These are phyloP conservation scores for Taphrina flavorubra DNA, from an alignment of 1,139 yeast genomes.

Conservation along the genomic window DNA sequence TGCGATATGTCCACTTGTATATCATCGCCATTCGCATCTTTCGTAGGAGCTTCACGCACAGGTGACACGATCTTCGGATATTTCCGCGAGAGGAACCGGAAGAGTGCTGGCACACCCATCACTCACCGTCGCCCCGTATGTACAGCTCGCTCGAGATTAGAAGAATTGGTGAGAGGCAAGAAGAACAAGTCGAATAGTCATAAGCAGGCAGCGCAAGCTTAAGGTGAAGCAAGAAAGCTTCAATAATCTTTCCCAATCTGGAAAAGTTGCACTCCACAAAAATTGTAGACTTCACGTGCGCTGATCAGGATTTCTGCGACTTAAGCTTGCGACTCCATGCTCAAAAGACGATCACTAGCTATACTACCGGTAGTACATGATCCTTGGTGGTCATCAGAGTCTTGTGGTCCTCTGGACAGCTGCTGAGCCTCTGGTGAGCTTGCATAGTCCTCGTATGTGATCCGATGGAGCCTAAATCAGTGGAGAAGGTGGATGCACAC, in stretches of 20 bases:
- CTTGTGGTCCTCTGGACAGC: too few species aligned
- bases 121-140: too few species aligned
- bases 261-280: not conserved
- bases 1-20: constrained; percentile 71
- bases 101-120: constrained; percentile 73
- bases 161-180: too few species aligned
- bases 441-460: not conserved
- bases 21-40: constrained; percentile 61
- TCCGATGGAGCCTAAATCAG: not conserved
- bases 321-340: too few species aligned
- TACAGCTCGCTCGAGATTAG: too few species aligned
- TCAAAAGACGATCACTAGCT: too few species aligned
- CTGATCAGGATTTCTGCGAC: not conserved
- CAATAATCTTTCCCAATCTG: constrained; percentile 6
- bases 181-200: too few species aligned
- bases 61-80: constrained; percentile 95
- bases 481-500: not conserved
- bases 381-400: too few species aligned
- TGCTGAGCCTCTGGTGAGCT: not conserved
- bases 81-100: constrained; percentile 91
- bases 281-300: not conserved
- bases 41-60: constrained; percentile 75
- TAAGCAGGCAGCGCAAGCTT: too few species aligned
- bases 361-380: too few species aligned
- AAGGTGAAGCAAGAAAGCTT: not conserved